Base-by-base conservation (phyloP, 1,139 yeast genomes). In the Debaryomycetaceae sp. region DNA sequence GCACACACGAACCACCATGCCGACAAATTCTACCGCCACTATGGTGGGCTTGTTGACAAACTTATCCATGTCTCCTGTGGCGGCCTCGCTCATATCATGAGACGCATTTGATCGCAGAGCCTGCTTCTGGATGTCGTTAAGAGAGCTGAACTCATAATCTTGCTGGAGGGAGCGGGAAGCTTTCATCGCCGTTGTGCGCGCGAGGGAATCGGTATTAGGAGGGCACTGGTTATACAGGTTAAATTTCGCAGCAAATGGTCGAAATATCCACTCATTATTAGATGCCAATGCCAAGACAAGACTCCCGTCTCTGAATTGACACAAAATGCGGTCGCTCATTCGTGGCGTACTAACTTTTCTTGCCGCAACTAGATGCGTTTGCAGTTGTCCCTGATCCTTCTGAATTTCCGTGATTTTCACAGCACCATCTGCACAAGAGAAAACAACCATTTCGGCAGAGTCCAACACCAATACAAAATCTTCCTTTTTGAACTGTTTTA, bases 281-380 rank as follows among this genome's bases (percentile, higher is more conserved):
- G 77, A 64, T 5, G 67, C 74, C 0, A 81, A 71, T 1, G 79
- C 78, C 4, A 81, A 74, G 8, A 77, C 53, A 12, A 82, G 41
- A 23, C 68, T 69, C 14, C 69, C 73, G 31, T 62, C 61, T 15
- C 54, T 55, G 2, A 73, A 58, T 25, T 71, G 66, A 33, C 77
- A 71, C 2, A 82, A 71, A 22, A 82, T 57, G 37, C 90, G 62
- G 46, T 81, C 92, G 41, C 73, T 77, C 19, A 81, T 75, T 45
- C 92, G 64, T 3, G 93, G 87, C 0, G 93, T 77, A 5, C 65
- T 48, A 7, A 82, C 50, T 33, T 69, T 68, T 26, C 65, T 68
- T 27, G 78, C 76, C 2, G 75, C 60, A 2, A 60, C 55, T 11
- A 78, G 43, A 14, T 53, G 47, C 1, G 30, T 28, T 5, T 34